Percentiles rank a stretch among this genome's conserved stretches.
These are phyloP conservation scores for Ajuga chamaepitys DNA, from an alignment of 257 asterid genomes.

Conservation along the genomic window DNA sequence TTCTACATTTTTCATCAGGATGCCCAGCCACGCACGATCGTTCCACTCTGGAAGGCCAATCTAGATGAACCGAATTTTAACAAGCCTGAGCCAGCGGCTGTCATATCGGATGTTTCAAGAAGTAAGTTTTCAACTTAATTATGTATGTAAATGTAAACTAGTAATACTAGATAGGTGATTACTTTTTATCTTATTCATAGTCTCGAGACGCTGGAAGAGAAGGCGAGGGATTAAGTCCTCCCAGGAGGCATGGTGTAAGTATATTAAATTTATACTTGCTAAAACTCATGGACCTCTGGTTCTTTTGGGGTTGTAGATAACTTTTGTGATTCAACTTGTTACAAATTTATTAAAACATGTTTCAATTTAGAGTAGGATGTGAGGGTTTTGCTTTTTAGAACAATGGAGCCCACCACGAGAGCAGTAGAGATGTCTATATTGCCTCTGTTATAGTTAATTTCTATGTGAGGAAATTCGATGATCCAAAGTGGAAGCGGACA, in stretches of 20 bases:
- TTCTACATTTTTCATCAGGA: slow-evolving; percentile 44
- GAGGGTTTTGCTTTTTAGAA: neutral
- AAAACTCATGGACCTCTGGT: neutral
- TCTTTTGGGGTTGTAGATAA: neutral
- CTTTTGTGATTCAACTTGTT: neutral
- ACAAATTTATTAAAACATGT: neutral
- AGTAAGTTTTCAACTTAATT: slow-evolving; percentile 44
- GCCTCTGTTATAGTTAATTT: neutral
- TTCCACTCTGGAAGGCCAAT: slow-evolving; percentile 93
- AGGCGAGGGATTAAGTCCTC: slow-evolving; percentile 56
- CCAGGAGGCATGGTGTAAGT: slow-evolving; percentile 80
- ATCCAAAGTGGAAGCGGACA: neutral
- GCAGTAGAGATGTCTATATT: neutral
- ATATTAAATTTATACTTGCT: slow-evolving; percentile 29
- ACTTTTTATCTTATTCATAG: slow-evolving; percentile 50
- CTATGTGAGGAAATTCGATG: neutral
- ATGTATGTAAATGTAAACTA: slow-evolving; percentile 1
- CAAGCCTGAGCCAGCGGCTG: slow-evolving; percentile 68
- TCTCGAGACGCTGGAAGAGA: slow-evolving; percentile 75
- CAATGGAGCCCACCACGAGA: no score
- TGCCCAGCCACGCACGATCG: slow-evolving; percentile 71
- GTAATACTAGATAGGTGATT: slow-evolving; percentile 24
- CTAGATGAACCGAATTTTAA: slow-evolving; percentile 73
- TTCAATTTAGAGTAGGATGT: slow-evolving; percentile 10
- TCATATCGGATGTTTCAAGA: slow-evolving; percentile 51